These are phyloP conservation scores for Zygosaccharomyces pseudorouxii DNA, from an alignment of 805 yeast genomes.

Conservation along the genomic window DNA sequence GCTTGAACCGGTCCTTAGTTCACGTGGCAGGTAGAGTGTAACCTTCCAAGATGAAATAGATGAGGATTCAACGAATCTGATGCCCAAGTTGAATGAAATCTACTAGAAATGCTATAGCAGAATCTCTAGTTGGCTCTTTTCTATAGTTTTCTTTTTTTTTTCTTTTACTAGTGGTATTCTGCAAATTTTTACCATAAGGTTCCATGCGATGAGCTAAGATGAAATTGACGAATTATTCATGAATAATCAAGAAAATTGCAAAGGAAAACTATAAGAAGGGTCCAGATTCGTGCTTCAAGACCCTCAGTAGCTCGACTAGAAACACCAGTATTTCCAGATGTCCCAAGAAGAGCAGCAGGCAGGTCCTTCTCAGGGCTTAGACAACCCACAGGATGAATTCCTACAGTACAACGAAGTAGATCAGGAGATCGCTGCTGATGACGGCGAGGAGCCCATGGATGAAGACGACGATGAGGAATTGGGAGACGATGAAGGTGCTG, in stretches of 20 bases:
- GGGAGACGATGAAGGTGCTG: constrained; percentile 20
- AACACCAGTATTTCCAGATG: not conserved
- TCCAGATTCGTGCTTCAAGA: not conserved
- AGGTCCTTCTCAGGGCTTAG: constrained; percentile 4
- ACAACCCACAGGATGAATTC: constrained; percentile 34
- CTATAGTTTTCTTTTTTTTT: not conserved
- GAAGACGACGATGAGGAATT: constrained; percentile 37
- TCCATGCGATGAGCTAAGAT: constrained; percentile 6
- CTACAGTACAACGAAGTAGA: constrained; percentile 43
- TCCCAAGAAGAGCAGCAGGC: constrained; percentile 3
- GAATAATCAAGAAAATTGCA: not conserved
- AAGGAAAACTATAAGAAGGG: not conserved
- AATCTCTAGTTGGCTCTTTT: not conserved
- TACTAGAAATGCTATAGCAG: not conserved
- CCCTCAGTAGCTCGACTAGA: not conserved
- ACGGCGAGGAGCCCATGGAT: constrained; percentile 32
- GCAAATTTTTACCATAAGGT: constrained; percentile 3
- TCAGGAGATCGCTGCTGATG: constrained; percentile 37
- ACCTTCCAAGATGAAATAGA: not conserved
- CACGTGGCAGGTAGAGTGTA: not conserved
- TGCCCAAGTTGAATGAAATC: not conserved
- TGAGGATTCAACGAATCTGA: not conserved
- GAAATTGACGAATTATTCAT: constrained; percentile 3
- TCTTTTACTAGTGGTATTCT: not conserved
- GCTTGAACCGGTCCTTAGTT: not conserved